Percentiles rank a stretch among this genome's conserved stretches.
Evolutionary conservation across 371 early-diverging fungal genomes (phyloP).

Genomic region (Mortierella sp.): DNA sequence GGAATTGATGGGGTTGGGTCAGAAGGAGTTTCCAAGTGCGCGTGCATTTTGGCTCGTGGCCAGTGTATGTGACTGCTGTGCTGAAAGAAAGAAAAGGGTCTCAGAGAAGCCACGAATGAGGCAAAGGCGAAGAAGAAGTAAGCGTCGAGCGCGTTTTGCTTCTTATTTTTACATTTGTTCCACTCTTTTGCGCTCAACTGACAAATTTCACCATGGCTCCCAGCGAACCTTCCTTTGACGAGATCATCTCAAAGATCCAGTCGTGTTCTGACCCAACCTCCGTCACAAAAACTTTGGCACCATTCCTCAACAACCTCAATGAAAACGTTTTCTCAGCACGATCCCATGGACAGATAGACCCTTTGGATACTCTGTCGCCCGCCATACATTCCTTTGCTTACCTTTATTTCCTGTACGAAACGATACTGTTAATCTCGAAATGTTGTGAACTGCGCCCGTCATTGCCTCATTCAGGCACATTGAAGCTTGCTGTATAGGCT

Average conservation of each 20-base stretch:
- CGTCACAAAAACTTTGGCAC: constrained; percentile 34
- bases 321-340: constrained; percentile 52
- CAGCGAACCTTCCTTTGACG: constrained; percentile 57
- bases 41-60: too few relatives aligned
- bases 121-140: not conserved
- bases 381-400: constrained; percentile 66
- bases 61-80: constrained; percentile 3
- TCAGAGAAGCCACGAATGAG: not conserved
- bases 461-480: not conserved
- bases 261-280: constrained; percentile 29
- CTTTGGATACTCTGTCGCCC: constrained; percentile 70
- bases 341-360: constrained; percentile 64
- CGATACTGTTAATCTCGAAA: not conserved
- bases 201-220: constrained; percentile 35
- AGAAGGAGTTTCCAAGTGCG: too few relatives aligned
- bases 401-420: constrained; percentile 70
- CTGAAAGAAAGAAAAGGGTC: not conserved
- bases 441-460: not conserved
- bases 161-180: not conserved
- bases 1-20: too few relatives aligned
- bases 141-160: not conserved
- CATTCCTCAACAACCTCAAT: constrained; percentile 56
- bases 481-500: not conserved
- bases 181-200: not conserved
- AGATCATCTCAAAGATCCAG: constrained; percentile 59